Evolutionary conservation across 495 filamentous ascomycete species (phyloP), one percentile per base, ranked within the genome.

Genomic region (Lophiotrema nucula): DNA sequence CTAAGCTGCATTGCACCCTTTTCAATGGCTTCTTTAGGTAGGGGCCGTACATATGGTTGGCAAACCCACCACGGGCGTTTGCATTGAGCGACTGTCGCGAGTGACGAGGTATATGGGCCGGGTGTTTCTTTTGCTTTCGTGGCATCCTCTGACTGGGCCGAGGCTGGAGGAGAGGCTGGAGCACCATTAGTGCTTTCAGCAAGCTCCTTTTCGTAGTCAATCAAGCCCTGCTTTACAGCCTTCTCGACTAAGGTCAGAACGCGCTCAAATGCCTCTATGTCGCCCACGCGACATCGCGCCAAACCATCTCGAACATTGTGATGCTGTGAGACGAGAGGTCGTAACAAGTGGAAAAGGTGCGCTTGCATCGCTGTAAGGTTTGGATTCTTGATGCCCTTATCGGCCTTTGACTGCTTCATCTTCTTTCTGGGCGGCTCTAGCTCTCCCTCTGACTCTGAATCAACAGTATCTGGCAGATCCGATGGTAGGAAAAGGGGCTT

Each of bases 331-430:
- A 97, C 81, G 44, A 97, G 81, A 2, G 90, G 80, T 3, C 92
- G 83, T 8, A 96, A 83, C 22, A 99, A 79, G 68, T 95, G 87
- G 77, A 99, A 99, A 31, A 96, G 80, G 72, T 99, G 93, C 2
- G 88, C 81, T 68, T 96, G 92, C 77, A 99, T 88, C 26, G 83
- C 83, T n/a, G 81, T 76, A 22, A 95, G 75, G 64, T 90, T 97
- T 5, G 91, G 83, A 24, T 85, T 85, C 13, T 73, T 73, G 23
- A 69, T 54, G 46, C 72, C 74, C 61, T 81, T 76, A 27, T 72
- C 61, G 39, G 69, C 71, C 66, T 78, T 79, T 26, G 67, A 60
- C 19, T 77, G 74, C 67, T 83, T 85, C 59, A 83, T 82, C 66
- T 83, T 88, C 71, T 92, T 92, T 4, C 73, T 74, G 10, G 77